Evolutionary conservation across 2,329 filamentous ascomycete genomes (phyloP).

Genomic region (Pezicula rhizophila): DNA sequence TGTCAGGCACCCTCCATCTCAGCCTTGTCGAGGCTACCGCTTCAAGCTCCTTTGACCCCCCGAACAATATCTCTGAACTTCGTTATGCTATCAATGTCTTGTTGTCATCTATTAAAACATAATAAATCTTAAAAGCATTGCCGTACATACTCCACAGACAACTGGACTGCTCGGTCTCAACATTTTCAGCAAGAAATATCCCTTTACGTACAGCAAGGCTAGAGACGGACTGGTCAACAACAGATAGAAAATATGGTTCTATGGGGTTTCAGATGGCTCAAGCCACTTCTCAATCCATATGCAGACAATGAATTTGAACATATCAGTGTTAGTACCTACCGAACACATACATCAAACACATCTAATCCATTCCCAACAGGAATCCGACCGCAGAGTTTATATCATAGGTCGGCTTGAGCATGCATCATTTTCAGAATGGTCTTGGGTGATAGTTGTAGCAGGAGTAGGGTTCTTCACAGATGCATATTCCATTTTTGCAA

Average conservation of each 20-base stretch:
- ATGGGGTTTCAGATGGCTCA: constrained; percentile 19
- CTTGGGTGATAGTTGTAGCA: constrained; percentile 30
- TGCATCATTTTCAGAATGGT: constrained; percentile 16
- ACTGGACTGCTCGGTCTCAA: too few relatives aligned
- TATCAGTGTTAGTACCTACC: constrained; percentile 9
- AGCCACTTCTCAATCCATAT: constrained; percentile 17
- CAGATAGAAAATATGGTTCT: constrained; percentile 9
- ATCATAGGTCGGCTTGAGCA: constrained; percentile 16
- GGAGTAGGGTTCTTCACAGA: constrained; percentile 45
- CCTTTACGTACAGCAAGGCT: background rate
- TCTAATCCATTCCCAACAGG: constrained; percentile 5
- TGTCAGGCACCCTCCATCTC: too few relatives aligned
- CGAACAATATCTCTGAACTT: too few relatives aligned
- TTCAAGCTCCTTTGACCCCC: too few relatives aligned
- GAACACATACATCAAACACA: background rate
- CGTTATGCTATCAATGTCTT: too few relatives aligned
- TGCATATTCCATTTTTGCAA: constrained; percentile 38
- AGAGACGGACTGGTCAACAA: too few relatives aligned
- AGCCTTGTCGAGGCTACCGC: too few relatives aligned
- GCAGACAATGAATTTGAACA: constrained; percentile 16
- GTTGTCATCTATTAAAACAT: too few relatives aligned
- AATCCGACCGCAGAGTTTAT: constrained; percentile 16
- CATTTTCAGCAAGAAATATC: background rate
- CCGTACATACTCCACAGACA: too few relatives aligned
- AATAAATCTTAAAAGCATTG: too few relatives aligned